Percentiles rank a stretch among this genome's conserved stretches.
These are phyloP conservation scores for Drechslerella stenobrocha DNA, from an alignment of 2,329 filamentous ascomycete species.

Conservation along the genomic window DNA sequence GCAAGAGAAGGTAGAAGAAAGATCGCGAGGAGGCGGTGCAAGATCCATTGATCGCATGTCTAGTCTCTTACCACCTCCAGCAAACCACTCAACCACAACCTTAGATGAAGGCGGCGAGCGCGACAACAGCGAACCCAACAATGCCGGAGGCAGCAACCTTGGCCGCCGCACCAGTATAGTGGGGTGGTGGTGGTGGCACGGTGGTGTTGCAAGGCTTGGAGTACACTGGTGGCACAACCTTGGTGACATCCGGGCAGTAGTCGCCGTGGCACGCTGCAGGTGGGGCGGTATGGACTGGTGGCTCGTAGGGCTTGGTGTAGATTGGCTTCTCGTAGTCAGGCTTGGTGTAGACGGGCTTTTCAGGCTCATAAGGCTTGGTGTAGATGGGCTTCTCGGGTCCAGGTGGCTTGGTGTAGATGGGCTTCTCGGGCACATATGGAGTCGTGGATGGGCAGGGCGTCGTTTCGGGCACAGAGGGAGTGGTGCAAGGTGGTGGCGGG, in stretches of 20 bases:
- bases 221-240: slow-evolving; percentile 19
- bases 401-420: no score
- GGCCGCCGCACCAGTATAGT: slow-evolving; percentile 41
- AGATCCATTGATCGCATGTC: no score
- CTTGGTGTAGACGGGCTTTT: no score
- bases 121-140: slow-evolving; percentile 29
- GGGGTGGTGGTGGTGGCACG: slow-evolving; percentile 28
- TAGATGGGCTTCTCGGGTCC: no score
- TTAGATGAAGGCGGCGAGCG: slow-evolving; percentile 35
- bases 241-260: slow-evolving; percentile 33
- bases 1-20: no score
- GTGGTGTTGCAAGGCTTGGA: slow-evolving; percentile 39
- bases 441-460: slow-evolving; percentile 2
- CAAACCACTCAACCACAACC: no score
- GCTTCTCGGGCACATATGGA: background rate
- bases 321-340: no score
- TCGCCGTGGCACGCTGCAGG: slow-evolving; percentile 11
- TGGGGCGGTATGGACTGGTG: background rate
- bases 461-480: background rate
- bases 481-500: background rate
- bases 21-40: no score
- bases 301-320: background rate
- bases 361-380: no score
- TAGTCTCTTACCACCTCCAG: no score
- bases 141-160: slow-evolving; percentile 33